Conservation (phyloP, 2,329 filamentous ascomycete species). For the Emmonsia crescens region DNA sequence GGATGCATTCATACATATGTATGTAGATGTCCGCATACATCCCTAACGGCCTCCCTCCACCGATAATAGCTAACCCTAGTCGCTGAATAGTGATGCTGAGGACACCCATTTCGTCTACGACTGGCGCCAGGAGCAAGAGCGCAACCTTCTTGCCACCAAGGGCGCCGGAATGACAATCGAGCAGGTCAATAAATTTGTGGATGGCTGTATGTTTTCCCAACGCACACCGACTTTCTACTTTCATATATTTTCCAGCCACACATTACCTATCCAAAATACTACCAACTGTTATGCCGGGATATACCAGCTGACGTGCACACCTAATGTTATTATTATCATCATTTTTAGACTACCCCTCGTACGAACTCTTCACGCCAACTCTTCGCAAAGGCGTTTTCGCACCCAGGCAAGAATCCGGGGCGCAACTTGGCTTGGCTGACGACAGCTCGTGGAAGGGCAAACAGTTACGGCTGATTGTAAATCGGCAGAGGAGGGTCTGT, state of each 20-base stretch:
- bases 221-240: not conserved
- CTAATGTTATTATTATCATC: not conserved
- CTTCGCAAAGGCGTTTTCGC: conserved; percentile 49
- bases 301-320: not conserved
- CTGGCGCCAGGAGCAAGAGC: conserved; percentile 77
- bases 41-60: not conserved
- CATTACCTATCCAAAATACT: not conserved
- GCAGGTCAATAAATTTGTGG: conserved; percentile 65
- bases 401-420: conserved; percentile 9
- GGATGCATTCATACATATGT: conserved; percentile 55
- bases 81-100: conserved; percentile 50
- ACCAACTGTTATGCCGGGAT: not conserved
- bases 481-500: conserved; percentile 49
- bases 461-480: conserved; percentile 54
- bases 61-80: conserved; percentile 1
- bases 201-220: conserved; percentile 42
- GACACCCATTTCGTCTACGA: conserved; percentile 66
- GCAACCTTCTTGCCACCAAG: conserved; percentile 51
- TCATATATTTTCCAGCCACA: not conserved
- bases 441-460: conserved; percentile 35
- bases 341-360: conserved; percentile 53
- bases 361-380: conserved; percentile 56
- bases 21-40: conserved; percentile 16
- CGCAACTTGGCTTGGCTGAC: not conserved
- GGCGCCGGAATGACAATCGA: conserved; percentile 74